phyloP scores from a whole-genome alignment of 768 basidiomycete species.

The Lactifluus subvellereus region DNA sequence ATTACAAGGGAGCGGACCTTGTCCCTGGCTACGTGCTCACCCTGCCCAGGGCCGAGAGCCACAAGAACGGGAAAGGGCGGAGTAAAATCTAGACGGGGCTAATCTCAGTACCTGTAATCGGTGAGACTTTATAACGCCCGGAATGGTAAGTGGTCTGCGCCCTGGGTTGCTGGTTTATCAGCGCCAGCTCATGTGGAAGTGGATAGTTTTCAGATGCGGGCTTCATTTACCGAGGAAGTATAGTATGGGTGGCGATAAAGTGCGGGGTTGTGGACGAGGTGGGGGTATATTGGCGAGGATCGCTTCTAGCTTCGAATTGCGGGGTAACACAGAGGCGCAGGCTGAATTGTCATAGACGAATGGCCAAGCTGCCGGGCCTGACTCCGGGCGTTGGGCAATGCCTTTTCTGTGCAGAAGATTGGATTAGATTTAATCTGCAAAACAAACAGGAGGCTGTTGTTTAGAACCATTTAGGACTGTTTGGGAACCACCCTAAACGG shows the following conservation, averaged over 20 bases:
- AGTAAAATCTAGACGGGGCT: background rate
- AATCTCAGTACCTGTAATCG: background rate
- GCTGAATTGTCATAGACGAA: no score
- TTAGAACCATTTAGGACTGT: no score
- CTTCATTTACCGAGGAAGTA: background rate
- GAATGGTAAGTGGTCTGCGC: constrained; percentile 11
- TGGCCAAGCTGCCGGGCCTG: background rate
- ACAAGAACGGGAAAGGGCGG: background rate
- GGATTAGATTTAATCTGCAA: no score
- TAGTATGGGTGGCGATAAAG: no score
- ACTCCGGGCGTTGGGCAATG: background rate
- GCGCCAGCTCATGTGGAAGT: background rate
- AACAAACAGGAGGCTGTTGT: background rate
- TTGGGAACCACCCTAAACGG: no score
- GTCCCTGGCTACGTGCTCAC: no score
- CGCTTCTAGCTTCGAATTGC: background rate
- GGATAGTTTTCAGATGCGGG: background rate
- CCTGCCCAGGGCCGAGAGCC: no score
- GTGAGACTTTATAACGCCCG: background rate
- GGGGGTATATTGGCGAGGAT: background rate
- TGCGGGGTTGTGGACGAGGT: no score
- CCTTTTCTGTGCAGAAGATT: background rate
- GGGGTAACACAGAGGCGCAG: background rate
- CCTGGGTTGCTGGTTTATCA: background rate
- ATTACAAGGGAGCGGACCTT: no score